A percentile compares a stretch with the other conserved stretches of the same genome.
These are phyloP conservation scores for Wallacemonas sp. DNA, from an alignment of 208 protist genomes.

Conservation along the genomic window DNA sequence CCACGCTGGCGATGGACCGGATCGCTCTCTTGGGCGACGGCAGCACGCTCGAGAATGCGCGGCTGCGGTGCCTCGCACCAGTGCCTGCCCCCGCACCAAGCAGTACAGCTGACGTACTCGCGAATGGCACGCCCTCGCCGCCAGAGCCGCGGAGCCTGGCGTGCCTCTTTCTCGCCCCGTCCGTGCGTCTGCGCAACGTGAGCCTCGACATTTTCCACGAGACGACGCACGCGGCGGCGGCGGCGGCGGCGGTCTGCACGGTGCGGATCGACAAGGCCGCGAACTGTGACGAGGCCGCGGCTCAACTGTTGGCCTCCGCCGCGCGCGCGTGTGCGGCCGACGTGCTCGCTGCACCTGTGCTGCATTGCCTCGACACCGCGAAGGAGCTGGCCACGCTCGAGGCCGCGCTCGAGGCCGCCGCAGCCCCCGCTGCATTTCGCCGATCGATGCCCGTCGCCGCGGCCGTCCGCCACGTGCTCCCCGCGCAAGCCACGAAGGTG, in stretches of 20 bases:
- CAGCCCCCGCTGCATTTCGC: constrained; percentile 7
- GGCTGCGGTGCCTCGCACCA: constrained; percentile 23
- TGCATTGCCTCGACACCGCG: constrained; percentile 3
- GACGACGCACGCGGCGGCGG: not conserved
- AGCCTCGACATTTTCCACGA: constrained; percentile 18
- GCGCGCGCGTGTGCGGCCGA: not conserved
- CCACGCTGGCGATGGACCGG: constrained; percentile 19
- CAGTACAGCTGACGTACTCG: not conserved
- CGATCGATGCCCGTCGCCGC: constrained; percentile 2
- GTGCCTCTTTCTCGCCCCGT: constrained; percentile 18
- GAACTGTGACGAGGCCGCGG: not conserved
- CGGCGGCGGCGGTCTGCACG: not conserved
- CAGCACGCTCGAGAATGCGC: constrained; percentile 18
- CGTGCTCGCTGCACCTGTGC: not conserved
- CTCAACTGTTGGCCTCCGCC: not conserved
- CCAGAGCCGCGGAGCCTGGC: not conserved
- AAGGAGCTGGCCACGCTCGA: not conserved
- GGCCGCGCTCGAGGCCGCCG: not conserved
- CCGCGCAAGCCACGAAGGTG: constrained; percentile 7
- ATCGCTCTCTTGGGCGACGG: constrained; percentile 28
- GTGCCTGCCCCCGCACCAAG: not conserved
- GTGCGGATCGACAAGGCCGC: constrained; percentile 5
- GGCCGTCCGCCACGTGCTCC: constrained; percentile 3
- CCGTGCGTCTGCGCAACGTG: constrained; percentile 26
- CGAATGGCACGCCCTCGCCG: not conserved